phyloP scores from a whole-genome alignment of 805 yeast species.

The Candida maesae region DNA sequence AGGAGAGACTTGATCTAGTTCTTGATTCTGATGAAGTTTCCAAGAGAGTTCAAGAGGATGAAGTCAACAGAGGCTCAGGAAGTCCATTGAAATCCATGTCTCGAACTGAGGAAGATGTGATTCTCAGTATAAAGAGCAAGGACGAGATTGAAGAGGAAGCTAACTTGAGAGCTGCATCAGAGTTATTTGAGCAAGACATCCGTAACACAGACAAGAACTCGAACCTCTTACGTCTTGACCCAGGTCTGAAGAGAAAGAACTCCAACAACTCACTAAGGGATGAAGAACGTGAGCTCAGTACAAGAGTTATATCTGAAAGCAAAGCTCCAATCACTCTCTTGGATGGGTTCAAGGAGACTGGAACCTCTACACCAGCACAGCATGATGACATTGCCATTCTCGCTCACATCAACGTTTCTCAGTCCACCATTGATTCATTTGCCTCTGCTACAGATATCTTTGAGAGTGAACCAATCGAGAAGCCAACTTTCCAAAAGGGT shows the following conservation, averaged over 20 bases:
- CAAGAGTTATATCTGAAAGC: slow-evolving; percentile 12
- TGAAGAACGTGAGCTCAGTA: slow-evolving; percentile 22
- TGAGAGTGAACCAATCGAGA: slow-evolving; percentile 12
- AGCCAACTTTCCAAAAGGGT: slow-evolving; percentile 6
- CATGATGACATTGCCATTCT: slow-evolving; percentile 6
- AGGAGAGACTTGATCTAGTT: slow-evolving; percentile 43
- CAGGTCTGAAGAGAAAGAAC: slow-evolving; percentile 25
- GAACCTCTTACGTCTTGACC: slow-evolving; percentile 23
- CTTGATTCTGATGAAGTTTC: slow-evolving; percentile 28
- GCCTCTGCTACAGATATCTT: slow-evolving; percentile 23
- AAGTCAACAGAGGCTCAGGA: slow-evolving; percentile 22
- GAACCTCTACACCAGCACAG: slow-evolving; percentile 1
- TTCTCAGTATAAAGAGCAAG: slow-evolving; percentile 22
- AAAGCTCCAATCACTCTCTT: slow-evolving; percentile 14
- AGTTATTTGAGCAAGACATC: slow-evolving; percentile 31
- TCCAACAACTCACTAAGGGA: slow-evolving; percentile 25
- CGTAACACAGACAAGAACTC: slow-evolving; percentile 28
- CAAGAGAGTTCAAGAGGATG: slow-evolving; percentile 23
- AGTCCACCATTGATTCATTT: slow-evolving; percentile 21
- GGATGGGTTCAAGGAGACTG: slow-evolving; percentile 20
- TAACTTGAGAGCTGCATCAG: slow-evolving; percentile 28
- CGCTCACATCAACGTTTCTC: slow-evolving; percentile 14
- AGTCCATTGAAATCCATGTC: slow-evolving; percentile 20
- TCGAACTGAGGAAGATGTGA: slow-evolving; percentile 23
- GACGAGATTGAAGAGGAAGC: slow-evolving; percentile 26